Evolutionary conservation across 345 rosid genomes (phyloP), one percentile per base, ranked within the genome.

Genomic region (Hibiscus syriacus): DNA sequence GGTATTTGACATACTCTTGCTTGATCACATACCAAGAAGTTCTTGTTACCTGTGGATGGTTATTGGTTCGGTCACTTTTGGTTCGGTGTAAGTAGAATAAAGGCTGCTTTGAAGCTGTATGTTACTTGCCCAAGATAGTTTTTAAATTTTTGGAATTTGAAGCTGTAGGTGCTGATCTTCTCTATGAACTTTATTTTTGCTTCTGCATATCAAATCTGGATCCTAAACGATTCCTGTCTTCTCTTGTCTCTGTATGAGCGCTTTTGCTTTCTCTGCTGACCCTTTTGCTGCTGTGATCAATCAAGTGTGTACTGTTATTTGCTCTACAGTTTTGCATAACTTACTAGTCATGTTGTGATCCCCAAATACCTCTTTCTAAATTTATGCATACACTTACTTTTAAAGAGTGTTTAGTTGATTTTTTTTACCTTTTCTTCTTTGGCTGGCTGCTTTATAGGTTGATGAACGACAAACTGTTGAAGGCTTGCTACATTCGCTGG

Each of bases 401-500:
- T 55, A 68, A 67, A 16, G 26, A 25, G 54, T 41, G 26, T 20
- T 5, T 66, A 55, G 45, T 20, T 43, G 50, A 54, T 10, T 67
- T 55, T 66, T n/a, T 74, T 49, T 17, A 41, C 30, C 11, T 10
- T 43, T 26, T 26, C 8, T 20, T 16, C 12, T 58, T 71, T 67
- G 50, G 20, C 50, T 45, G 32, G 49, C 64, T 67, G 25, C 27
- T 32, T 26, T 64, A 70, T 70, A 94, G 99, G 81, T 27, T 74
- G 91, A 81, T 68, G 96, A 87, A 70, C 87, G 68, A 38, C 91
- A 75, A 62, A 86, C 96, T 55, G 96, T 94, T 72, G 97, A 91
- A 75, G 80, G 90, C 70, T 78, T 94, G 76, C 77, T 94, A 70
- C 72, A 79, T 57, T 82, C 92, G 19, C 75, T 94, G 64, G 96